These are phyloP conservation scores for Vitis hybrid DNA, from an alignment of 177 flowering plant species.

Conservation along the genomic window DNA sequence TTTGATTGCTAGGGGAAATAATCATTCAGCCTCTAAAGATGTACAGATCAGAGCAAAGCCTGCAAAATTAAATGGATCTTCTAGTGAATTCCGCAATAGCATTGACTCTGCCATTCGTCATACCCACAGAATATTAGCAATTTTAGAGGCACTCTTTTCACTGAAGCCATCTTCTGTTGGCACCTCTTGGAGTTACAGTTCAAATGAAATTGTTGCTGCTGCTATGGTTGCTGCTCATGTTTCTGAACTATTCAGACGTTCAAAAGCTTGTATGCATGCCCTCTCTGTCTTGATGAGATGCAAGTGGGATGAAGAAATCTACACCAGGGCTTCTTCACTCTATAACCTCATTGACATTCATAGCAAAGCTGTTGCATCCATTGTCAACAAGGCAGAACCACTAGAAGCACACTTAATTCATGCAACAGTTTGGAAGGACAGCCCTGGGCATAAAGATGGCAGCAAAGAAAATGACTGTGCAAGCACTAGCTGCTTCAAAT, in stretches of 20 bases:
- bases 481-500: constrained; percentile 30
- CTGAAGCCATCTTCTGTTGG: constrained; percentile 91
- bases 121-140: constrained; percentile 78
- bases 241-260: constrained; percentile 82
- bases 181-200: constrained; percentile 89
- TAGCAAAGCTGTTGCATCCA: constrained; percentile 89
- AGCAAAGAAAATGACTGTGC: constrained; percentile 26
- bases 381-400: constrained; percentile 88
- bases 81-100: constrained; percentile 50
- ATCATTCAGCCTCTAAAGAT: constrained; percentile 33
- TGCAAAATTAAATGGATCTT: constrained; percentile 51
- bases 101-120: constrained; percentile 71
- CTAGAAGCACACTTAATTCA: constrained; percentile 67
- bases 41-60: constrained; percentile 30
- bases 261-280: constrained; percentile 90
- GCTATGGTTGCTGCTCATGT: constrained; percentile 99
- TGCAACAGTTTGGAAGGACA: constrained; percentile 54
- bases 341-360: constrained; percentile 88
- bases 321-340: constrained; percentile 74
- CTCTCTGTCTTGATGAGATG: constrained; percentile 75
- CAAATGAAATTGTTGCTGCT: constrained; percentile 96
- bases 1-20: constrained; percentile 51
- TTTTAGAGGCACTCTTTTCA: constrained; percentile 87
- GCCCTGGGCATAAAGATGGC: constrained; percentile 33
- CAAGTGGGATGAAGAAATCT: constrained; percentile 88